These are phyloP conservation scores for Solanum paucissectum DNA, from an alignment of 257 asterid species.

Conservation along the genomic window DNA sequence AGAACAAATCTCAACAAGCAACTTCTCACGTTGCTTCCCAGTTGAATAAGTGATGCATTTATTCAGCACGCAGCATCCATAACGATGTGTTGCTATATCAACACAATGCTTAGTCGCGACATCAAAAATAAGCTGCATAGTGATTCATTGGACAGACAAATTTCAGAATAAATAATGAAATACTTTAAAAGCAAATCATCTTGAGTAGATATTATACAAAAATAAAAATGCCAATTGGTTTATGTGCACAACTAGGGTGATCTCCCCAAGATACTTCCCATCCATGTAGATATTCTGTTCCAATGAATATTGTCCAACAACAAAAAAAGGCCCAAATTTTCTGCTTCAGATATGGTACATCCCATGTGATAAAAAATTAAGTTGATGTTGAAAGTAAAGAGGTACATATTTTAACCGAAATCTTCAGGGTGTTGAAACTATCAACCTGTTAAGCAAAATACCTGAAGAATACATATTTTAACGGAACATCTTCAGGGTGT, in stretches of 20 bases:
- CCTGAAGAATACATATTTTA: background rate
- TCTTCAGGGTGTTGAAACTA: background rate
- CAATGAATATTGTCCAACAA: background rate
- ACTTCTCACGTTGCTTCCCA: slow-evolving; percentile 52
- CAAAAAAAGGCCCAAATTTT: background rate
- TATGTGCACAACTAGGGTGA: background rate
- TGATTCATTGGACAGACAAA: background rate
- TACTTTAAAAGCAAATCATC: background rate
- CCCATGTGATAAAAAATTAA: background rate
- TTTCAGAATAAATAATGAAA: background rate
- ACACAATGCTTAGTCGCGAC: slow-evolving; percentile 24
- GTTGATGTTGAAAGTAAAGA: background rate
- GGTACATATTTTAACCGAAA: background rate
- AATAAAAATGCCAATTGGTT: background rate
- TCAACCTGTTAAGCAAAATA: background rate
- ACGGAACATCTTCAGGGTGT: background rate
- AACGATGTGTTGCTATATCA: slow-evolving; percentile 31
- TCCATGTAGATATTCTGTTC: background rate
- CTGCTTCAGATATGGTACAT: background rate
- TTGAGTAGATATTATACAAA: background rate
- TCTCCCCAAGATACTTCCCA: background rate
- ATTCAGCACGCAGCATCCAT: slow-evolving; percentile 40
- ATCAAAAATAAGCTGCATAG: slow-evolving; percentile 26
- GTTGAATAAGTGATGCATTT: slow-evolving; percentile 32
- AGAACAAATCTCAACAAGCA: slow-evolving; percentile 48